Evolutionary conservation across 1,139 yeast species (phyloP), one percentile per base, ranked within the genome.

Genomic region (Geotrichum bryndzae): DNA sequence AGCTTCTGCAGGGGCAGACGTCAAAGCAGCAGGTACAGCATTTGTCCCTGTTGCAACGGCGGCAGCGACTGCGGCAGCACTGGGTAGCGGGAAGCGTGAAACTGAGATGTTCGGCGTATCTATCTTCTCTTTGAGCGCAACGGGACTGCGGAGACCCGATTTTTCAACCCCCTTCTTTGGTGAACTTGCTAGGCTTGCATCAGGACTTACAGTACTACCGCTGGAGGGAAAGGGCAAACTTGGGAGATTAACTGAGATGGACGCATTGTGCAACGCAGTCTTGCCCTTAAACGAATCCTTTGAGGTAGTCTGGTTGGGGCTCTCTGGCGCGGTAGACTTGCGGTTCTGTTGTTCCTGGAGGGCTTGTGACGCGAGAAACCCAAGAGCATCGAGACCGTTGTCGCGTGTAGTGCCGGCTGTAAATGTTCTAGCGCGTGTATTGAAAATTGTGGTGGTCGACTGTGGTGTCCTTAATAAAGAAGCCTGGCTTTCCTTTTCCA

Each of bases 301-400:
- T n/a, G 45, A 4, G 6, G n/a, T 38, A 38, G 45, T 18, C 18
- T 4, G 45, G 15, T n/a, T 38, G 18, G 57, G 57, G 51, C 57
- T 54, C 23, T 41, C 57, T 6, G 57, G 45, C 8, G 29, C 51
- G 13, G 8, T 23, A 22, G 57, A 18, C 13, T 35, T n/a, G 23
- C 22, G 35, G 11, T 45, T 31, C 23, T 54, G 53, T 22, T 48
- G 53, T 18, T 58, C 51, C 18, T 51, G 51, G 0, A 58, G 54
- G 2, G 60, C 60, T 27, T 58, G 60, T 1, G 60, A 58, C 10
- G 60, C 60, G 15, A 58, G 35, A 35, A 58, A 58, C 2, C 60
- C 60, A 10, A 58, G 54, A 3, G 60, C 57, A 33, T 58, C 60
- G 6, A 58, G 51, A 8, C 60, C 60, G 10, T 53, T 58, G 31